Evolutionary conservation across 1,284 basidiomycete genomes (phyloP), one percentile per base, ranked within the genome.

Genomic region (Trichosporon faecale): DNA sequence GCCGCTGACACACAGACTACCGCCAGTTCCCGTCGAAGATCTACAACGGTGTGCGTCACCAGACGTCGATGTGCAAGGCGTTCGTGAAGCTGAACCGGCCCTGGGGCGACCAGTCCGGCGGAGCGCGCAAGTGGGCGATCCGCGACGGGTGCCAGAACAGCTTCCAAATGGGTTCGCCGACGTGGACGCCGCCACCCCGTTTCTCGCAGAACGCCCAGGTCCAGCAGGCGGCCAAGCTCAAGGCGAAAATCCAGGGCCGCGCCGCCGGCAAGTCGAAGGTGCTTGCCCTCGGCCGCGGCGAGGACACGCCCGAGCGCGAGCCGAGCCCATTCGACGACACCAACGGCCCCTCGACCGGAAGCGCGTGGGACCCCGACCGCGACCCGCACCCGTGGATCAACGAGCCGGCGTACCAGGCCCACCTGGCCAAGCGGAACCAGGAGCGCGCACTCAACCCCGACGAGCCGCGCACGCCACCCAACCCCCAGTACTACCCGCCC

Each of bases 21-120:
- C 79, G 80, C 57, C 80, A 82, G 63, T 80, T 82, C 75, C 82
- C 83, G 2, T 77, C 80, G 63, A 80, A 83, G 72, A 79, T 84
- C 67, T 84, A 84, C 79, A 83, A 83, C 73, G 83, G 83, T n/a
- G 80, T 84, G 29, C 78, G 83, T 44, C 83, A 84, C 74, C 80
- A 81, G 71, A 81, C 82, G 3, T 83, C 82, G 63, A 80, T 81
- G 77, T 82, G 79, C 75, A 80, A 82, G 67, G 81, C 82, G 0
- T 83, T 84, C 69, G 80, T 82, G 70, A 83, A 83, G 71, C 78
- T 83, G 9, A 77, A 79, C 33, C 76, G 83, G 52, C 80, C 80
- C 2, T 83, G 79, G 68, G 83, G 83, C 21, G 82, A 83, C 70
- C 82, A 83, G 72, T 79, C 78, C 1, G 82, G 81, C 63, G 80